phyloP scores from a whole-genome alignment of 768 basidiomycete genomes.

The Psilocybe tampanensis region DNA sequence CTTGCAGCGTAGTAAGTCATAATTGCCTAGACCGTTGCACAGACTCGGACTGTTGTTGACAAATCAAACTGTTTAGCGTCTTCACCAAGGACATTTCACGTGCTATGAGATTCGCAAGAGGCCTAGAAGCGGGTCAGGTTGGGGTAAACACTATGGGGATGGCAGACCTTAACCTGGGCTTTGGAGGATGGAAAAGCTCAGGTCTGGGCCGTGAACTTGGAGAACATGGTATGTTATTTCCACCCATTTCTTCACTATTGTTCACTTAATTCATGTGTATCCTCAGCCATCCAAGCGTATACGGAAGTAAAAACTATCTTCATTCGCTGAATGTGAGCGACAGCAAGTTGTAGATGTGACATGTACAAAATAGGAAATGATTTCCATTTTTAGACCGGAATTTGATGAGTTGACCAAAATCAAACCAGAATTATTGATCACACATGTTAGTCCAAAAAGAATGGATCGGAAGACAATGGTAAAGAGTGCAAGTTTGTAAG shows the following conservation, averaged over 20 bases:
- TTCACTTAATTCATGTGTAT: not conserved
- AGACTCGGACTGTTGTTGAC: not conserved
- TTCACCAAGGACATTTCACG: slow-evolving; percentile 1
- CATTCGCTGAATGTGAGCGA: not conserved
- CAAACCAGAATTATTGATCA: too few species aligned
- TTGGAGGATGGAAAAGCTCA: not conserved
- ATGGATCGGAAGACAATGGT: too few species aligned
- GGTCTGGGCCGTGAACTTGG: not conserved
- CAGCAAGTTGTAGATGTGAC: too few species aligned
- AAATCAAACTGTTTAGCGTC: not conserved
- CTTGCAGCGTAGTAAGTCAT: slow-evolving; percentile 45
- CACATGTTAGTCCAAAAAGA: too few species aligned
- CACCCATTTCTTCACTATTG: too few species aligned
- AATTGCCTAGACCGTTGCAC: too few species aligned
- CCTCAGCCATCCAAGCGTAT: not conserved
- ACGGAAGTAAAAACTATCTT: not conserved
- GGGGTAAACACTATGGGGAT: not conserved
- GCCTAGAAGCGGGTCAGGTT: not conserved
- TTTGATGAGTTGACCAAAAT: too few species aligned
- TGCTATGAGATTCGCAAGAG: not conserved
- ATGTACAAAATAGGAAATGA: too few species aligned
- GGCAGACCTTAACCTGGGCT: not conserved
- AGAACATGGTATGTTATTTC: not conserved
- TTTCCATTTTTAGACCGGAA: too few species aligned
- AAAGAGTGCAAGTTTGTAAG: too few species aligned